phyloP scores from a whole-genome alignment of 176 grass and related monocot genomes.

The Zoysia japonica region DNA sequence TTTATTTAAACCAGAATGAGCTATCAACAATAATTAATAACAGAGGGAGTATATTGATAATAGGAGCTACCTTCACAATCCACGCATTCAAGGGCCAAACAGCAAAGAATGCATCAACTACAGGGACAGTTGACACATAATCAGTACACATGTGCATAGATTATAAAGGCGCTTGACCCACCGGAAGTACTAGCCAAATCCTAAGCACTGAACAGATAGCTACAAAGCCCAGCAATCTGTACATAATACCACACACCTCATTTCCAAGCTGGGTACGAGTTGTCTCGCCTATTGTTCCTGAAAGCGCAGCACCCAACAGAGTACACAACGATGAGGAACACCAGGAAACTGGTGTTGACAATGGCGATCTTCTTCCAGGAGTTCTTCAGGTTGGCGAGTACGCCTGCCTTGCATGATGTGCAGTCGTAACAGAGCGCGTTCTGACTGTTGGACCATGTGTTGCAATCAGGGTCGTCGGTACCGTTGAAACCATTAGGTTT shows the following conservation, averaged over 20 bases:
- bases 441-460: constrained; percentile 69
- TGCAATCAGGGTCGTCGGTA: constrained; percentile 54
- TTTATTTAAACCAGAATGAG: too few species aligned
- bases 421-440: constrained; percentile 72
- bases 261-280: constrained; percentile 62
- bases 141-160: neutral
- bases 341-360: constrained; percentile 77
- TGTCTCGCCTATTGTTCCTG: constrained; percentile 77
- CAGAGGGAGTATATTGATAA: neutral
- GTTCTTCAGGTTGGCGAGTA: constrained; percentile 84
- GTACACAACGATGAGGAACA: constrained; percentile 86
- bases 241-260: constrained; percentile 15
- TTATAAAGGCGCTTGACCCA: neutral
- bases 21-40: too few species aligned
- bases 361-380: constrained; percentile 94
- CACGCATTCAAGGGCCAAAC: neutral
- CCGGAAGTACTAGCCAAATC: neutral
- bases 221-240: neutral
- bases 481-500: constrained; percentile 62
- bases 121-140: neutral
- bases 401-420: constrained; percentile 80
- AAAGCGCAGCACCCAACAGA: constrained; percentile 85
- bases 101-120: constrained; percentile 4
- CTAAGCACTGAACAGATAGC: neutral
- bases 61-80: neutral